Conservation (phyloP, 2,329 filamentous ascomycete genomes). For the Aspergillus viridinutans region DNA sequence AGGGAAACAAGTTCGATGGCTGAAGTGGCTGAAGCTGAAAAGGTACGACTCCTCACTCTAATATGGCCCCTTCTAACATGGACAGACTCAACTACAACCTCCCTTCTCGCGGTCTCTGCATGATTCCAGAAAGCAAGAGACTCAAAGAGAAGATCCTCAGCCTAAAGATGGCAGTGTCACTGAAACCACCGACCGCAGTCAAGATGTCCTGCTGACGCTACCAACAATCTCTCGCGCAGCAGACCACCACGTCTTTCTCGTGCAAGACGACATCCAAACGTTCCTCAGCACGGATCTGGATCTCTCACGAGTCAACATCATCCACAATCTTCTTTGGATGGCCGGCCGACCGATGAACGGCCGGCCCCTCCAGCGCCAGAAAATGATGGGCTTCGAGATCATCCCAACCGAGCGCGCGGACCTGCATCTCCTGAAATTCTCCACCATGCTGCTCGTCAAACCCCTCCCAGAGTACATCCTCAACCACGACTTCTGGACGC, state of each 20-base stretch:
- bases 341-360: constrained; percentile 4
- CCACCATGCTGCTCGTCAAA: constrained; percentile 22
- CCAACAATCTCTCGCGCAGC: neutral
- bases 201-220: neutral
- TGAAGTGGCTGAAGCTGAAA: neutral
- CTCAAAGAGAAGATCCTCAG: neutral
- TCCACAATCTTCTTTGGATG: neutral
- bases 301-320: neutral
- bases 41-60: neutral
- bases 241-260: neutral
- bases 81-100: neutral
- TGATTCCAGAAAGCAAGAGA: neutral
- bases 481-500: constrained; percentile 18
- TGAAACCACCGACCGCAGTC: neutral
- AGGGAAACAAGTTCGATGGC: neutral
- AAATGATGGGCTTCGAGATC: constrained; percentile 16
- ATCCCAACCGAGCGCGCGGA: constrained; percentile 22
- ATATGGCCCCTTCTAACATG: neutral
- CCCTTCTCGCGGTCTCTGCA: neutral
- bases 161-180: neutral
- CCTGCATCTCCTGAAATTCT: constrained; percentile 23
- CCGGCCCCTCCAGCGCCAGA: constrained; percentile 13
- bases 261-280: neutral
- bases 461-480: constrained; percentile 24
- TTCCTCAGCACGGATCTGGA: neutral